phyloP scores from a whole-genome alignment of 805 yeast species.

The Yarrowia hollandica region DNA sequence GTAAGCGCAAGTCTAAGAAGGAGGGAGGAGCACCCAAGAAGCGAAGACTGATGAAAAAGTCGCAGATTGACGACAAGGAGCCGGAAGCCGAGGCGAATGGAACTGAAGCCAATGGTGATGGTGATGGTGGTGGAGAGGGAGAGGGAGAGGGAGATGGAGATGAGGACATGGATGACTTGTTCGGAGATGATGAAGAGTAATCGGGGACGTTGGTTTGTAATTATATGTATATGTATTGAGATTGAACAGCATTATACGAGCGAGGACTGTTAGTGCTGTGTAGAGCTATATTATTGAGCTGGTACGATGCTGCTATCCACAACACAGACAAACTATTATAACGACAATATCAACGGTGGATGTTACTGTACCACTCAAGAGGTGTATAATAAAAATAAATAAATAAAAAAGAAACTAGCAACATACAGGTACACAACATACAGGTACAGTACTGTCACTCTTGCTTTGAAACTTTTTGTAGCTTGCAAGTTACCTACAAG shows the following conservation, averaged over 20 bases:
- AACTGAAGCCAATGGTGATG: conserved; percentile 31
- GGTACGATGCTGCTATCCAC: neutral
- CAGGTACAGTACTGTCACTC: too few species aligned
- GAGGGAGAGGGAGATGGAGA: conserved; percentile 34
- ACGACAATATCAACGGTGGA: too few species aligned
- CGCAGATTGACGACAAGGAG: conserved; percentile 40
- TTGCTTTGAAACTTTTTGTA: too few species aligned
- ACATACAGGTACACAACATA: too few species aligned
- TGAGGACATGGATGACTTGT: conserved; percentile 34
- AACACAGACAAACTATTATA: too few species aligned
- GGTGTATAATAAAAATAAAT: too few species aligned
- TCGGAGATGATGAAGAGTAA: conserved; percentile 34
- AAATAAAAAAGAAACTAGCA: too few species aligned
- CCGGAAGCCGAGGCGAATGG: conserved; percentile 49
- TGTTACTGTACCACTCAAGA: too few species aligned
- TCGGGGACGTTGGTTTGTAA: neutral
- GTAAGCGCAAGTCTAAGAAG: conserved; percentile 32
- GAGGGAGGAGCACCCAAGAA: conserved; percentile 31
- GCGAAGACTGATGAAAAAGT: conserved; percentile 35
- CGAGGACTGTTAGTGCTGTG: too few species aligned
- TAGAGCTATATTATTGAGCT: neutral
- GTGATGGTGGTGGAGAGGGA: conserved; percentile 49
- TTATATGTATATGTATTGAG: conserved; percentile 22
- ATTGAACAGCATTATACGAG: too few species aligned
- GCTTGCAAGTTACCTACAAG: too few species aligned